These are phyloP conservation scores for Coleophoma eucalyptorum DNA, from an alignment of 2,329 filamentous ascomycete genomes.

Conservation along the genomic window DNA sequence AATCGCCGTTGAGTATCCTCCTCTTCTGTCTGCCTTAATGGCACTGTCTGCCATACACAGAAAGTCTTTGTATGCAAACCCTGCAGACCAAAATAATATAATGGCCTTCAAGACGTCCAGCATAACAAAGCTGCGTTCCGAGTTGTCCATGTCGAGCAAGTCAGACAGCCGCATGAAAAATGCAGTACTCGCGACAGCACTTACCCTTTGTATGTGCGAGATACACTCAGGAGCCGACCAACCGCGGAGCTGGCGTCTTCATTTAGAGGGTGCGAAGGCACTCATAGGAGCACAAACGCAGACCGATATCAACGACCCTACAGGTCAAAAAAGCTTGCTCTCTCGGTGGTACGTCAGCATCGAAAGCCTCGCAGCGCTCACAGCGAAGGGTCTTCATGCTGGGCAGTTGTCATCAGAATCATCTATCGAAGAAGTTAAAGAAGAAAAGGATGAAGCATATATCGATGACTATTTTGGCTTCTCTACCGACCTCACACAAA, in stretches of 20 bases:
- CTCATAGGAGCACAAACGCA: constrained; percentile 21
- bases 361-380: background rate
- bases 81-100: background rate
- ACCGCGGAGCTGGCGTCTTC: constrained; percentile 35
- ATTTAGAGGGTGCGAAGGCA: constrained; percentile 34
- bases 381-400: background rate
- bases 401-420: background rate
- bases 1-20: constrained; percentile 36
- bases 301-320: background rate
- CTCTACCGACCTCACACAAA: constrained; percentile 30
- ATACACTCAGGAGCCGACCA: constrained; percentile 35
- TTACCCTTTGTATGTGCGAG: constrained; percentile 37
- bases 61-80: constrained; percentile 25
- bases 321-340: background rate
- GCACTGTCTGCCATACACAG: constrained; percentile 37
- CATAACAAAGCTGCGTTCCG: background rate
- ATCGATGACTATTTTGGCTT: constrained; percentile 38
- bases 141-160: background rate
- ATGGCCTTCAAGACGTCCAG: background rate
- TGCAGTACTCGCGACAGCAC: constrained; percentile 35
- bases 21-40: constrained; percentile 35
- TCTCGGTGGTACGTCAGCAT: background rate
- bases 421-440: background rate
- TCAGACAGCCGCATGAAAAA: constrained; percentile 22
- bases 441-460: constrained; percentile 23